These are phyloP conservation scores for Sporothrix protearum DNA, from an alignment of 2,329 filamentous ascomycete species.

Conservation along the genomic window DNA sequence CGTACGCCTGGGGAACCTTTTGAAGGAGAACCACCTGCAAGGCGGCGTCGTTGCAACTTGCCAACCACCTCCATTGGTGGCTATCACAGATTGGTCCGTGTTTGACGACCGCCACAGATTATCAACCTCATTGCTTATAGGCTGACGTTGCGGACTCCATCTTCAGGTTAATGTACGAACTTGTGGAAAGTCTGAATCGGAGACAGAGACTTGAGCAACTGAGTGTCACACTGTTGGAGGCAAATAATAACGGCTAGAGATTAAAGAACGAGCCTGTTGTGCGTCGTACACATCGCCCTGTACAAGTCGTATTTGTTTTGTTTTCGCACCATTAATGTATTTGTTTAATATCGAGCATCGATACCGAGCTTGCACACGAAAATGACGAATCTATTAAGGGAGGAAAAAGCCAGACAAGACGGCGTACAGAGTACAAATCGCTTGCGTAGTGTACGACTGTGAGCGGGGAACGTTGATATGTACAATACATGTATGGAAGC, in stretches of 20 bases:
- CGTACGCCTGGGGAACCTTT: too few species aligned
- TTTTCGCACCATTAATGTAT: neutral
- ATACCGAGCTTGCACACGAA: neutral
- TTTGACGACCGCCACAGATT: too few species aligned
- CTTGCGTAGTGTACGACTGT: neutral
- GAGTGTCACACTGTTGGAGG: constrained; percentile 1
- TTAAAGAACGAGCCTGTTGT: neutral
- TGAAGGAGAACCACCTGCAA: neutral
- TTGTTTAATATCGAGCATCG: neutral
- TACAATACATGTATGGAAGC: constrained; percentile 25
- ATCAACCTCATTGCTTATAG: neutral
- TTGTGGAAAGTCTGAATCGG: neutral
- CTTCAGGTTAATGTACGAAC: neutral
- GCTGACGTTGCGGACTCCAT: neutral
- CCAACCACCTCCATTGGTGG: neutral
- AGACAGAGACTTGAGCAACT: neutral
- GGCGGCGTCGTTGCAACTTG: neutral
- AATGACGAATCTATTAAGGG: neutral
- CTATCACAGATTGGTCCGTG: neutral
- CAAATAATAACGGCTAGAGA: neutral
- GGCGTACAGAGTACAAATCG: neutral
- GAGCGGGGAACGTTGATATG: neutral
- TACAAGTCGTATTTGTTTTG: neutral
- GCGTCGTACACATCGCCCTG: constrained; percentile 4
- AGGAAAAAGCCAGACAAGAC: neutral